Evolutionary conservation across 306 rosid genomes (phyloP).

Genomic region (Begonia fuchsioides): DNA sequence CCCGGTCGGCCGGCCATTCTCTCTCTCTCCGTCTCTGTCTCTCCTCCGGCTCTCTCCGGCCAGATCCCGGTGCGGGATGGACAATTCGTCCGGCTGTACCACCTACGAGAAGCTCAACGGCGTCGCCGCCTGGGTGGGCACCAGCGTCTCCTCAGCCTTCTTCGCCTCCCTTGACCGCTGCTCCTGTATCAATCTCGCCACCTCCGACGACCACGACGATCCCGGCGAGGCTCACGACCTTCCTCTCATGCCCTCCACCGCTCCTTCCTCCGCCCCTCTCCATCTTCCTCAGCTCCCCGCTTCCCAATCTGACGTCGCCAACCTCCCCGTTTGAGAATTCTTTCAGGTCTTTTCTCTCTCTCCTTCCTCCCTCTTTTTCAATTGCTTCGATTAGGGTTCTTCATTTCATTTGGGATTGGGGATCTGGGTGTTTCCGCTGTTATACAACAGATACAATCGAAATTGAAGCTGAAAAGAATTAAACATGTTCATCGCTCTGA

Average conservation of each 20-base stretch:
- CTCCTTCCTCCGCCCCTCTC: constrained; percentile 21
- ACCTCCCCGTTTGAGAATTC: constrained; percentile 27
- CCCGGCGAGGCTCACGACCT: constrained; percentile 30
- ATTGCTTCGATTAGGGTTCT: too few species aligned
- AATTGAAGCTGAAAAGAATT: too few species aligned
- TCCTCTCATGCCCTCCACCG: constrained; percentile 29
- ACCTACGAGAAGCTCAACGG: constrained; percentile 33
- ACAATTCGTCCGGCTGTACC: constrained; percentile 18
- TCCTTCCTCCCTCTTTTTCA: too few species aligned
- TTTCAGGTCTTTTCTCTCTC: background rate
- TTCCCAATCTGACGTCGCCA: constrained; percentile 24
- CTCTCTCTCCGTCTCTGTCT: background rate
- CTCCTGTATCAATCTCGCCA: constrained; percentile 35
- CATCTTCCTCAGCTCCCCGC: constrained; percentile 18
- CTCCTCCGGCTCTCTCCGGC: background rate
- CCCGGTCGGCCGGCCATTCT: background rate
- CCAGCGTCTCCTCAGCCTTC: constrained; percentile 37
- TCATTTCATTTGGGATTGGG: too few species aligned
- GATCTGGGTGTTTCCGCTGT: too few species aligned
- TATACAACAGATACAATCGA: too few species aligned
- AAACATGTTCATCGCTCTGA: too few species aligned
- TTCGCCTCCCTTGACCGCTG: constrained; percentile 32
- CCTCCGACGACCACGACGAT: constrained; percentile 31
- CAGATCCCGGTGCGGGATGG: constrained; percentile 4
- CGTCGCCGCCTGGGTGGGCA: constrained; percentile 18